A percentile compares a stretch with the other conserved stretches of the same genome.
These are phyloP conservation scores for Nakazawaea wyomingensis DNA, from an alignment of 805 yeast genomes.

Conservation along the genomic window DNA sequence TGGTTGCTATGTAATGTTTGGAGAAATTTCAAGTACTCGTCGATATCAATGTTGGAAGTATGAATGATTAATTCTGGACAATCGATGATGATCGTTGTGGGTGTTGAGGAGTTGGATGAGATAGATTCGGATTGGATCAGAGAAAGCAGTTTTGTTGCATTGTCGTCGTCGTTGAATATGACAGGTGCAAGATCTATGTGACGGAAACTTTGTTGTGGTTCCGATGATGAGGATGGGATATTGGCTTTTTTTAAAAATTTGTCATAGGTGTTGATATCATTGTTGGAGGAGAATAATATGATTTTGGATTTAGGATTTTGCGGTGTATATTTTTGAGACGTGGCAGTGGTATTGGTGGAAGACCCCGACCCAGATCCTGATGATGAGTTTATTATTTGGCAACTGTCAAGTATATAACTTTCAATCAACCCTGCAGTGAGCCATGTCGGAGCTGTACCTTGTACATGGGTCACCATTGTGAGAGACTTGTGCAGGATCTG, in stretches of 20 bases:
- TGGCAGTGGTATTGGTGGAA: conserved; percentile 27
- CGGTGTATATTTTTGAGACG: conserved; percentile 16
- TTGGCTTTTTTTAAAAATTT: conserved; percentile 34
- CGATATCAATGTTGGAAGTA: conserved; percentile 10
- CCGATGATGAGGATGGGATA: too few species aligned
- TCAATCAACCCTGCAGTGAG: conserved; percentile 51
- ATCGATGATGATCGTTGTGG: too few species aligned
- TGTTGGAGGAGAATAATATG: conserved; percentile 27
- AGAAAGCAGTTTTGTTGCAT: too few species aligned
- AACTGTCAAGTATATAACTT: conserved; percentile 40
- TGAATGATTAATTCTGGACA: conserved; percentile 25
- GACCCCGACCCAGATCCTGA: conserved; percentile 19
- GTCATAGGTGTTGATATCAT: conserved; percentile 14
- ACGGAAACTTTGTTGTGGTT: too few species aligned
- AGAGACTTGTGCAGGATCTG: conserved; percentile 19
- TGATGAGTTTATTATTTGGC: conserved; percentile 32
- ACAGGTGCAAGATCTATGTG: too few species aligned
- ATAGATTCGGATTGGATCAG: too few species aligned
- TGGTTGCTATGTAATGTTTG: conserved; percentile 9
- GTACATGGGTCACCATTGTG: conserved; percentile 33
- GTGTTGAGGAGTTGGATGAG: too few species aligned
- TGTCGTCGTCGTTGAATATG: too few species aligned
- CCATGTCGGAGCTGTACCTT: conserved; percentile 64
- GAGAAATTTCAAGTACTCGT: conserved; percentile 5
- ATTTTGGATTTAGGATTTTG: conserved; percentile 27